These are phyloP conservation scores for Colletotrichum orbiculare DNA, from an alignment of 2,329 filamentous ascomycete genomes.

Conservation along the genomic window DNA sequence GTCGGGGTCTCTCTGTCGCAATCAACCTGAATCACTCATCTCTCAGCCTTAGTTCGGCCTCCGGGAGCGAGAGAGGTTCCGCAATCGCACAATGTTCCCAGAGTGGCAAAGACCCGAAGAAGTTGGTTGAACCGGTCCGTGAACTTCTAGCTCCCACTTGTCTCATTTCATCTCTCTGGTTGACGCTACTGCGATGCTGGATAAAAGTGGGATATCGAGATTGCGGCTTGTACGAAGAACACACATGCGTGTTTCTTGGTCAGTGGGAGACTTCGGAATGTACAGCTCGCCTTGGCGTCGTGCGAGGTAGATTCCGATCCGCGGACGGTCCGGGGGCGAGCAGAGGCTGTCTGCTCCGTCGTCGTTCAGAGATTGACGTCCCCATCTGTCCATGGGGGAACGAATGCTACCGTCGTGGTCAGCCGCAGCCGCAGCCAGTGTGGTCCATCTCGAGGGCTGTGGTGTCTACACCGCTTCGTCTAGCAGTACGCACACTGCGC, in stretches of 20 bases:
- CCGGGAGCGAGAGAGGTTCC: not conserved
- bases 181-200: not conserved
- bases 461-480: conserved; percentile 12
- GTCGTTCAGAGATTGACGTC: conserved; percentile 26
- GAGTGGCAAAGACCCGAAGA: conserved; percentile 8
- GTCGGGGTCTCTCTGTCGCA: conserved; percentile 17
- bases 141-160: conserved; percentile 7
- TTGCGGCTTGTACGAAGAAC: conserved; percentile 4
- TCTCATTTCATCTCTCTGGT: conserved; percentile 6
- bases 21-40: conserved; percentile 17
- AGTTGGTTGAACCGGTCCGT: conserved; percentile 18
- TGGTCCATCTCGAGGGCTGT: no score
- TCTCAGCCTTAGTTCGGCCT: conserved; percentile 15
- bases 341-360: not conserved
- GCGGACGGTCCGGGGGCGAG: conserved; percentile 14
- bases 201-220: conserved; percentile 1
- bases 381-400: conserved; percentile 10
- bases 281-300: conserved; percentile 25
- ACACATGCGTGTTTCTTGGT: not conserved
- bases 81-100: conserved; percentile 17
- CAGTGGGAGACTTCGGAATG: conserved; percentile 4
- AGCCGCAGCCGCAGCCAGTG: not conserved
- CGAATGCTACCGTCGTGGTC: conserved; percentile 18
- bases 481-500: not conserved
- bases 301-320: conserved; percentile 33